Percentiles rank a stretch among this genome's conserved stretches.
Evolutionary conservation across 208 protist species (phyloP).

Genomic region (Leishmania mexicana): DNA sequence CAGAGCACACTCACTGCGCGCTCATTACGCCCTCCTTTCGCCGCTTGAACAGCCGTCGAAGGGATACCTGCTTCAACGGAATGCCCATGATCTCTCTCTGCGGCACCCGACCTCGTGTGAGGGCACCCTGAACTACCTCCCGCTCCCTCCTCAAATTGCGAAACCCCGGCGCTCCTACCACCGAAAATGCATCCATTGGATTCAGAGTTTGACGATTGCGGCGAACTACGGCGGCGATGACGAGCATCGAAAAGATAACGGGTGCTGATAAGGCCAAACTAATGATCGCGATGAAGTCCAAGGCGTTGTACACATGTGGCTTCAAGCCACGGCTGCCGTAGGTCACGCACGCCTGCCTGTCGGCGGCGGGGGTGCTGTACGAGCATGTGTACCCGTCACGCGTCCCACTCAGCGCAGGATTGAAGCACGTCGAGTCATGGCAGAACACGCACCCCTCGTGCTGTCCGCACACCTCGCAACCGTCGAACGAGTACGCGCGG

Average conservation of each 20-base stretch:
- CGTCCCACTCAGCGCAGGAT: conserved; percentile 27
- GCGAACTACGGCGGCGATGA: neutral
- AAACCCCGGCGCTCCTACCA: neutral
- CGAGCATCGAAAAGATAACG: neutral
- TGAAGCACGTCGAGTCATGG: conserved; percentile 49
- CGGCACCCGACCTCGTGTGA: neutral
- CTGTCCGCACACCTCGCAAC: conserved; percentile 37
- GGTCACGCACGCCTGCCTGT: conserved; percentile 18
- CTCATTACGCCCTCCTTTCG: conserved; percentile 1
- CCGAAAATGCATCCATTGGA: neutral
- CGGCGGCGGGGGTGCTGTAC: conserved; percentile 26
- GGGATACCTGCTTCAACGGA: conserved; percentile 27
- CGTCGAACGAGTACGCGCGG: conserved; percentile 37
- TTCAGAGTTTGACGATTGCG: neutral
- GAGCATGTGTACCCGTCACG: conserved; percentile 40
- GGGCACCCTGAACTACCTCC: conserved; percentile 11
- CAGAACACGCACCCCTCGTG: conserved; percentile 43
- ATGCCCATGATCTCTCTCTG: conserved; percentile 1
- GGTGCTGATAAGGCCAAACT: neutral
- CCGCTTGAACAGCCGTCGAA: conserved; percentile 25
- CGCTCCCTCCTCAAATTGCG: neutral
- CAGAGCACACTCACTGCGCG: neutral
- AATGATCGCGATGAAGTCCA: neutral
- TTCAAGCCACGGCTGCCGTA: conserved; percentile 1
- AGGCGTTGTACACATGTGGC: neutral